Conservation (phyloP, 495 filamentous ascomycete species). For the Penicillium ucsense region DNA sequence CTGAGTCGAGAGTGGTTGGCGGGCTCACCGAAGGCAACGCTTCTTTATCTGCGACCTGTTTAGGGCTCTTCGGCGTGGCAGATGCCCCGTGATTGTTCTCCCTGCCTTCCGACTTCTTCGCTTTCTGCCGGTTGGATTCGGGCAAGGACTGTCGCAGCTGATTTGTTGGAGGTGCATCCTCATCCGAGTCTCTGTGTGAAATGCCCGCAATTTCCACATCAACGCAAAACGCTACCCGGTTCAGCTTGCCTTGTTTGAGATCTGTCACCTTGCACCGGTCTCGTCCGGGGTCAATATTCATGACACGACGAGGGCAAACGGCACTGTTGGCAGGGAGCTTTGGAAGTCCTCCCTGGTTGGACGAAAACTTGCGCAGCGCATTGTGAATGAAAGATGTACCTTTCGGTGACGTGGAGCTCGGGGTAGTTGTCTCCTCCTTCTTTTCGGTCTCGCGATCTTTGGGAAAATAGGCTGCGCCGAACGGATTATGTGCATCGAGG, state of each 20-base stretch:
- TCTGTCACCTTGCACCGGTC: conserved; percentile 73
- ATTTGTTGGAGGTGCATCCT: conserved; percentile 25
- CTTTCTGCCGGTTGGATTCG: conserved; percentile 32
- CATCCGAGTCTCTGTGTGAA: conserved; percentile 36
- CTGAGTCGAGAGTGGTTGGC: not conserved
- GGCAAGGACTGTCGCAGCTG: conserved; percentile 17
- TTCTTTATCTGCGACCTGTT: conserved; percentile 50
- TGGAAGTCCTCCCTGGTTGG: conserved; percentile 41
- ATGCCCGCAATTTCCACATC: conserved; percentile 91
- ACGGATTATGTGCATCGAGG: conserved; percentile 35
- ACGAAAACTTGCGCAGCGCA: conserved; percentile 74
- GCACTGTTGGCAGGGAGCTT: conserved; percentile 43
- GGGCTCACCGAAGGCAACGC: not conserved
- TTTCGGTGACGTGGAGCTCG: conserved; percentile 57
- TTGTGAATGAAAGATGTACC: conserved; percentile 70
- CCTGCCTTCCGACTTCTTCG: conserved; percentile 47
- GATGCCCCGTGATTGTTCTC: conserved; percentile 60
- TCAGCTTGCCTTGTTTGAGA: conserved; percentile 68
- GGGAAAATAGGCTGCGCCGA: conserved; percentile 44
- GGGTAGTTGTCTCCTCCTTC: conserved; percentile 44
- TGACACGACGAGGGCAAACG: conserved; percentile 61
- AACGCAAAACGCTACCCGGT: conserved; percentile 87
- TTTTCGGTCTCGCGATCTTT: conserved; percentile 47
- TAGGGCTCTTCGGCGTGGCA: conserved; percentile 54
- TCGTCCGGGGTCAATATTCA: conserved; percentile 76